phyloP scores from a whole-genome alignment of 768 basidiomycete genomes.

The Podaxis sp. region DNA sequence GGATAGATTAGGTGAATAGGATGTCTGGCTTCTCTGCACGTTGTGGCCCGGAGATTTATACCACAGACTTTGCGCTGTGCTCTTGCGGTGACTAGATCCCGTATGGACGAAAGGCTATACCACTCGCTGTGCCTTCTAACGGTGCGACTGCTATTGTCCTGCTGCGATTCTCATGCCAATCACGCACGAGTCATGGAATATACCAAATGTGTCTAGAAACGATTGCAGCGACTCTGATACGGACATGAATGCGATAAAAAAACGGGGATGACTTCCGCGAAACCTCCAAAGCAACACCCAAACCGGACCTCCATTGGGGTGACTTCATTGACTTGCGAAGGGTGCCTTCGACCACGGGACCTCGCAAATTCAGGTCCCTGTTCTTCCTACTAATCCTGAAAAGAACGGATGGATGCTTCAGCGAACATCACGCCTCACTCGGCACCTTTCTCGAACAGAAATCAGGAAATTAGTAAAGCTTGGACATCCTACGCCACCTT shows the following conservation, averaged over 20 bases:
- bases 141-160: not conserved
- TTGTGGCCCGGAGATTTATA: not conserved
- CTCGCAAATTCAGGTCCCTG: not conserved
- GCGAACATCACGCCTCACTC: not conserved
- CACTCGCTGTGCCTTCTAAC: not conserved
- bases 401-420: conserved; percentile 29
- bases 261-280: not conserved
- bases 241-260: not conserved
- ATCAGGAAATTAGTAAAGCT: not conserved
- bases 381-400: conserved; percentile 26
- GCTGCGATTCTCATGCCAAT: not conserved
- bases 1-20: not conserved
- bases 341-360: not conserved
- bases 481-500: conserved; percentile 35
- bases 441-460: not conserved
- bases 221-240: not conserved
- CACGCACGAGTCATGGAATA: not conserved
- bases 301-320: not conserved
- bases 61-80: not conserved
- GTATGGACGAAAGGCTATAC: not conserved
- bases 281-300: not conserved
- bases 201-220: not conserved
- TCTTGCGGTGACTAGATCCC: no score
- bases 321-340: not conserved
- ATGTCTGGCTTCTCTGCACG: not conserved